Base-by-base conservation (phyloP, 768 basidiomycete species). In the Naganishia vishniacii region DNA sequence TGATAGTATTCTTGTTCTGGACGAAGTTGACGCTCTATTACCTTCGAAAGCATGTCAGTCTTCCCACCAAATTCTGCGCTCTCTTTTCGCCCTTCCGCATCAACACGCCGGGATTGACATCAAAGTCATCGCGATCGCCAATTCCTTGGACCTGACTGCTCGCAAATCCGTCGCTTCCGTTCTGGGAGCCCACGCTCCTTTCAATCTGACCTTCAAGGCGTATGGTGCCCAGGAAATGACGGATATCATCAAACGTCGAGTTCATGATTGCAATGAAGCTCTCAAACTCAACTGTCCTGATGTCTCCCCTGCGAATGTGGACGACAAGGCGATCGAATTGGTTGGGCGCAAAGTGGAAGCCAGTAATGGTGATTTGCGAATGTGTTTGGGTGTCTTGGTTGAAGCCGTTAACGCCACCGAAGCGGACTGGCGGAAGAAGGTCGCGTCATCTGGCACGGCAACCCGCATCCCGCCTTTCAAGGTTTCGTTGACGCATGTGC, bases 71-170 rank as follows among this genome's bases (percentile, higher is more conserved):
- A 71, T 77, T 18, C 69, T 78, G 49, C 69, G 70, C 28, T 70
- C 72, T 20, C 68, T 78, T 42, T 76, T 78, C 61, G 65, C 71
- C 20, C 71, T 78, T 3, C 77, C 77, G 11, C 46, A 64, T 25
- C 28, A 59, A 6, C 60, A 53, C 29, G 28, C 66, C 18, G 41
- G 23, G 7, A 46, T 53, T 15, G 71, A 68, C 49, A 60, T 75
- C 67, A 74, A 75, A 46, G 63, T 78, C 45, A 67, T 78, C 51
- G 68, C 75, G 63, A 78, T 78, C 64, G 75, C 77, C 63, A 78
- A 78, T 68, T 76, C 77, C 3, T 73, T 78, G 63, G 77, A 78
- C 64, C 69, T 78, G 5, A 76, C 77, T 23, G 66, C 73, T 32
- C 76, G 77, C 23, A 71, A 72, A 16, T 68, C 70, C 13, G 67